These are phyloP conservation scores for Panaeolus cyanescens DNA, from an alignment of 768 basidiomycete species.

Conservation along the genomic window DNA sequence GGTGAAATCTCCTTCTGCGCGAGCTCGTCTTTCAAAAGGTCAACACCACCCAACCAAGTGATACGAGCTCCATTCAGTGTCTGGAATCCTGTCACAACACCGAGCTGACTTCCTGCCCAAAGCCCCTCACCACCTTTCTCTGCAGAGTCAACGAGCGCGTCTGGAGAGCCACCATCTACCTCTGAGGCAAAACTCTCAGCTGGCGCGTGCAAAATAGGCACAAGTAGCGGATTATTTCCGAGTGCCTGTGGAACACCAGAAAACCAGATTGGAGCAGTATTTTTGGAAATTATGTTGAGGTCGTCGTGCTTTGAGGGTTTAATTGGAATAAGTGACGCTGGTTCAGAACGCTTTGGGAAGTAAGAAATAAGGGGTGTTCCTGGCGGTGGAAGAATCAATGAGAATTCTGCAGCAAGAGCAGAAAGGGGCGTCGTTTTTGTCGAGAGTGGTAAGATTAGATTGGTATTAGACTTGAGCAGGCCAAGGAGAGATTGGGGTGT, in stretches of 20 bases:
- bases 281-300: constrained; percentile 43
- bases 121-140: constrained; percentile 78
- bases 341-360: constrained; percentile 74
- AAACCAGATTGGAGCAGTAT: constrained; percentile 70
- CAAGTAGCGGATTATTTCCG: constrained; percentile 72
- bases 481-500: constrained; percentile 79
- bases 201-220: constrained; percentile 82
- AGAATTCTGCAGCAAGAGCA: constrained; percentile 89
- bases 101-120: constrained; percentile 79
- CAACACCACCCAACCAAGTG: constrained; percentile 80
- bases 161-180: constrained; percentile 59
- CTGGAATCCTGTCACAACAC: constrained; percentile 90
- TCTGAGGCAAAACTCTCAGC: constrained; percentile 77
- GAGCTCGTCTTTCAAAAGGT: constrained; percentile 78
- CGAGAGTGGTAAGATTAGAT: constrained; percentile 83
- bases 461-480: constrained; percentile 70
- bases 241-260: constrained; percentile 69
- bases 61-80: constrained; percentile 74
- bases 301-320: constrained; percentile 41
- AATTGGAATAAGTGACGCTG: constrained; percentile 67
- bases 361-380: constrained; percentile 85
- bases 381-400: constrained; percentile 84
- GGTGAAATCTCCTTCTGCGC: constrained; percentile 61
- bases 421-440: constrained; percentile 73
- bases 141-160: constrained; percentile 67